phyloP scores from a whole-genome alignment of 1,139 yeast genomes.

The Insectozyma bohioensis region DNA sequence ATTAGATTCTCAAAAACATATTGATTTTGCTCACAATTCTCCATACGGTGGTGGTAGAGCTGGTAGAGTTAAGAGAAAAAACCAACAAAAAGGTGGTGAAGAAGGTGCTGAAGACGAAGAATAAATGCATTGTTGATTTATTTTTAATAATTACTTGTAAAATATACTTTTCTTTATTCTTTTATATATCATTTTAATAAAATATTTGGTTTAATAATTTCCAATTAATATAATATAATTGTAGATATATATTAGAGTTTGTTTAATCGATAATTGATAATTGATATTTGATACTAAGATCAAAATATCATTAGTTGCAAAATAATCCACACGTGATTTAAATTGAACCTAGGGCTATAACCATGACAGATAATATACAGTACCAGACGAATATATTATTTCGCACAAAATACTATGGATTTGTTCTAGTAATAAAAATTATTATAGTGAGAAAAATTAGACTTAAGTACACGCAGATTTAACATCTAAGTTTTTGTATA shows the following conservation, averaged over 20 bases:
- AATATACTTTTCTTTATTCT: not conserved
- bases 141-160: constrained; percentile 2
- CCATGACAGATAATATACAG: constrained; percentile 11
- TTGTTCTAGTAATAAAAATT: no score
- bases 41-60: constrained; percentile 99
- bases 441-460: no score
- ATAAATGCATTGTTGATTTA: constrained; percentile 8
- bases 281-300: not conserved
- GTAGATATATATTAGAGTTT: constrained; percentile 5
- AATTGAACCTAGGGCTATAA: constrained; percentile 15
- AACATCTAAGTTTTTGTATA: no score
- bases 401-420: no score
- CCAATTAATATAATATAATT: constrained; percentile 3
- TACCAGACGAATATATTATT: no score
- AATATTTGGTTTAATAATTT: constrained; percentile 8
- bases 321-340: not conserved
- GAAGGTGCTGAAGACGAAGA: constrained; percentile 65
- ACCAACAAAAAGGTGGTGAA: constrained; percentile 73
- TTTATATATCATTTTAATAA: constrained; percentile 2
- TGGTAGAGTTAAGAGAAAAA: constrained; percentile 99
- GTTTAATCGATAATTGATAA: constrained; percentile 1
- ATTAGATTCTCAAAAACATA: constrained; percentile 99
- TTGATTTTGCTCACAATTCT: constrained; percentile 97
- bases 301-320: constrained; percentile 3
- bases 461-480: no score